A percentile compares a stretch with the other conserved stretches of the same genome.
These are phyloP conservation scores for Haberlea rhodopensis DNA, from an alignment of 257 asterid species.

Conservation along the genomic window DNA sequence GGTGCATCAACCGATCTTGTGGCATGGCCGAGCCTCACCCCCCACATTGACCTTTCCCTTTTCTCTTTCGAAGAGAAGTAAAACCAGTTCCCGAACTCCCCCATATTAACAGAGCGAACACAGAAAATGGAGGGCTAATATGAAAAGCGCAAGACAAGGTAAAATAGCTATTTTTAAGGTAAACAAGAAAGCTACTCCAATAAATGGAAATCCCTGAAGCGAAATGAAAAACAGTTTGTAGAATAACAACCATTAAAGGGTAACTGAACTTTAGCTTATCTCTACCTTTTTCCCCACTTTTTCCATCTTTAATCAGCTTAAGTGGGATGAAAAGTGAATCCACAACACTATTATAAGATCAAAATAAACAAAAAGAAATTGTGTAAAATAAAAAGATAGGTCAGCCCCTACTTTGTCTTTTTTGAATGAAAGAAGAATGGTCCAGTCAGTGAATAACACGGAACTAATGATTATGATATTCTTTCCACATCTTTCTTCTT, in stretches of 20 bases:
- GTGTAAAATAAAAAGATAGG: constrained; percentile 22
- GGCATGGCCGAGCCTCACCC: background rate
- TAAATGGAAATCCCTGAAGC: constrained; percentile 25
- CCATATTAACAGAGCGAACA: background rate
- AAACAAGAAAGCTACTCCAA: constrained; percentile 25
- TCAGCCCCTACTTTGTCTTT: constrained; percentile 35
- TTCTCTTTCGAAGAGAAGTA: background rate
- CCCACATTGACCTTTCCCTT: background rate
- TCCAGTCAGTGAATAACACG: constrained; percentile 42
- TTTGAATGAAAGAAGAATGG: constrained; percentile 30
- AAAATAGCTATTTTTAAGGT: constrained; percentile 21
- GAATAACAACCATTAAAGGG: constrained; percentile 21
- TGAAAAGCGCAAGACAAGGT: constrained; percentile 23
- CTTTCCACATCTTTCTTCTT: constrained; percentile 11
- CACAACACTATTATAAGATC: constrained; percentile 35
- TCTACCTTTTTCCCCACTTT: constrained; percentile 27
- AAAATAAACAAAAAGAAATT: constrained; percentile 22
- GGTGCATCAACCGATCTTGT: background rate
- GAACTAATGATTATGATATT: constrained; percentile 49
- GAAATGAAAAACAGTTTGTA: constrained; percentile 17
- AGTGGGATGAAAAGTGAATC: constrained; percentile 51
- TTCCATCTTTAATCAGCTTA: constrained; percentile 31
- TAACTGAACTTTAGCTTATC: constrained; percentile 30
- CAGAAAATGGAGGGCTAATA: background rate
- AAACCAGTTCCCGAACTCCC: background rate